A percentile compares a stretch with the other conserved stretches of the same genome.
Evolutionary conservation across 371 early-diverging fungal genomes (phyloP).

Genomic region (Enteropsectra breve): DNA sequence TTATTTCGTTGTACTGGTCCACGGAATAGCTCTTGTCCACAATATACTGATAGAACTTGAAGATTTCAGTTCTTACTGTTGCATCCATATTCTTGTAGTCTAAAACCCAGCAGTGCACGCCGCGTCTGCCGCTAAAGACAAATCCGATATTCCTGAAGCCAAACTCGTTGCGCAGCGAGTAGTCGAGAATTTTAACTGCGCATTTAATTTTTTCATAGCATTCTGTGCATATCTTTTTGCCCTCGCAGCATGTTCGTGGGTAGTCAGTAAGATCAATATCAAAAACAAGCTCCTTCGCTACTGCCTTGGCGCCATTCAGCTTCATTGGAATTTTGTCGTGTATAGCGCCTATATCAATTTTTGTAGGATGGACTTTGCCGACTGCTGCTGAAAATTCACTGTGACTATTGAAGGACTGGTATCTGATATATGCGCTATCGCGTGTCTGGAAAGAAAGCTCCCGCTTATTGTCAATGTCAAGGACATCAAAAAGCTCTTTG

Average conservation of each 20-base stretch:
- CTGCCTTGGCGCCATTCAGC: conserved; percentile 66
- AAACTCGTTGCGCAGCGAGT: conserved; percentile 69
- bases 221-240: conserved; percentile 67
- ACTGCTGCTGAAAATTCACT: conserved; percentile 71
- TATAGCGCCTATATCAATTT: conserved; percentile 92
- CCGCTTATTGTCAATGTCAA: conserved; percentile 58
- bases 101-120: conserved; percentile 95
- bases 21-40: conserved; percentile 14
- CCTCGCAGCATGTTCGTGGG: conserved; percentile 80
- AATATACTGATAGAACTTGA: conserved; percentile 62
- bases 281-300: conserved; percentile 86
- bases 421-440: conserved; percentile 72
- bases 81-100: conserved; percentile 70
- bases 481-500: conserved; percentile 34
- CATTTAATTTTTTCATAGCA: conserved; percentile 87
- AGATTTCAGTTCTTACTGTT: conserved; percentile 71
- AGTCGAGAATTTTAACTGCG: conserved; percentile 73
- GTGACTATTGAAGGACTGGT: conserved; percentile 67
- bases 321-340: conserved; percentile 67
- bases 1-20: conserved; percentile 35
- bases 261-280: conserved; percentile 99
- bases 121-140: conserved; percentile 92
- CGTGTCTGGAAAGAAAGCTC: conserved; percentile 80
- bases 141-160: conserved; percentile 82
- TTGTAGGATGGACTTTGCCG: conserved; percentile 66